A percentile compares a stretch with the other conserved stretches of the same genome.
phyloP scores from a whole-genome alignment of 2,329 filamentous ascomycete species.

The Penicillium griseofulvum region DNA sequence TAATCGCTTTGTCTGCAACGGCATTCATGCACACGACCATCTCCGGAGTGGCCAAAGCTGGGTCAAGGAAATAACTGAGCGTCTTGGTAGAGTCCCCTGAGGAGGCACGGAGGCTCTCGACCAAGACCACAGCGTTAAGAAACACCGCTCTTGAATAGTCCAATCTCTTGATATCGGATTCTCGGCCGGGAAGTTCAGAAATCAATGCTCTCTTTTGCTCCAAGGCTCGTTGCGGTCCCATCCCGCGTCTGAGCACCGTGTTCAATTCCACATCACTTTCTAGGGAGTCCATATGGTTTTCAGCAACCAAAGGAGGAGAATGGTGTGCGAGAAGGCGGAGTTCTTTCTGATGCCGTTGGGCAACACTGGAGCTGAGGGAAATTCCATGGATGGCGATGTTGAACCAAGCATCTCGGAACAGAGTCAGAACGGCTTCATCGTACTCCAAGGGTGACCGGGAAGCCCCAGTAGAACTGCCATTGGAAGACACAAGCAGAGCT shows the following conservation, averaged over 20 bases:
- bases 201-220: conserved; percentile 78
- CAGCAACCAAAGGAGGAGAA: conserved; percentile 81
- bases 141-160: conserved; percentile 92
- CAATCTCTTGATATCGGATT: conserved; percentile 74
- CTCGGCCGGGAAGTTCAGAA: conserved; percentile 70
- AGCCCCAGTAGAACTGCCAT: conserved; percentile 19
- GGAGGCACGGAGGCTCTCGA: conserved; percentile 83
- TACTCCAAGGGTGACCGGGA: conserved; percentile 36
- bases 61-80: conserved; percentile 90
- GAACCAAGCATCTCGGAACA: conserved; percentile 94
- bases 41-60: conserved; percentile 65
- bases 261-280: conserved; percentile 98
- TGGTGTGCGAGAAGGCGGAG: conserved; percentile 81
- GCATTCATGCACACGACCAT: conserved; percentile 63
- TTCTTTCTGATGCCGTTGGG: conserved; percentile 70
- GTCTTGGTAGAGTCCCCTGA: conserved; percentile 88
- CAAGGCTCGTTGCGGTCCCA: conserved; percentile 67
- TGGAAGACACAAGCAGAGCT: conserved; percentile 71
- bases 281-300: conserved; percentile 82
- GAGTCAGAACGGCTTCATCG: conserved; percentile 67
- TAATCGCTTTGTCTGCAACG: conserved; percentile 67
- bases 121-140: conserved; percentile 81
- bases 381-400: conserved; percentile 96
- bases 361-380: conserved; percentile 68
- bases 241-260: conserved; percentile 82